These are phyloP conservation scores for Epichloe uncinata DNA, from an alignment of 2,329 filamentous ascomycete genomes.

Conservation along the genomic window DNA sequence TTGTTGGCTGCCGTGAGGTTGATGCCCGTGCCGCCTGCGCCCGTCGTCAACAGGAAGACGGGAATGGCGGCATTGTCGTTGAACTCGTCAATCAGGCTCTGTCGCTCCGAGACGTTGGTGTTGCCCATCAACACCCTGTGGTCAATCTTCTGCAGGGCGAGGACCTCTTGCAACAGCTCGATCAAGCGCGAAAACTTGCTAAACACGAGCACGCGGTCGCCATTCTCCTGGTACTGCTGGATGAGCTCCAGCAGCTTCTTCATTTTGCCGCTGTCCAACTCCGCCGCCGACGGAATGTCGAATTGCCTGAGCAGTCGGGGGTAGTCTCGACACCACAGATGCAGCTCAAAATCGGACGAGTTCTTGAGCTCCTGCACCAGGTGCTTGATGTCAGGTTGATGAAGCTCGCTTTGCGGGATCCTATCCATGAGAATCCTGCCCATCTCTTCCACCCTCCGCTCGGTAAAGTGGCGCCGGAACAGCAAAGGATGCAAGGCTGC, in stretches of 20 bases:
- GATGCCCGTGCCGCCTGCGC: slow-evolving; percentile 91
- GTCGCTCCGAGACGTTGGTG: slow-evolving; percentile 70
- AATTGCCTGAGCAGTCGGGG: slow-evolving; percentile 34
- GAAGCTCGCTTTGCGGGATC: slow-evolving; percentile 41
- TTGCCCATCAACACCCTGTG: slow-evolving; percentile 80
- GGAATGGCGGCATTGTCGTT: slow-evolving; percentile 62
- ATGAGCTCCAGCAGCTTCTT: slow-evolving; percentile 65
- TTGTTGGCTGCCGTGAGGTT: slow-evolving; percentile 94
- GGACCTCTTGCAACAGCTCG: slow-evolving; percentile 74
- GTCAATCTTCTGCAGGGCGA: slow-evolving; percentile 57
- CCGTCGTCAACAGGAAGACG: slow-evolving; percentile 86
- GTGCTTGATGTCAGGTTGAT: slow-evolving; percentile 37
- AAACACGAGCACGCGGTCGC: slow-evolving; percentile 81
- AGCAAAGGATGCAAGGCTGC: slow-evolving; percentile 85
- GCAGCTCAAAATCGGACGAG: slow-evolving; percentile 52
- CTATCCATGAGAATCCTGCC: slow-evolving; percentile 61
- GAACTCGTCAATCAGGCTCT: slow-evolving; percentile 81
- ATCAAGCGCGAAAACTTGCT: slow-evolving; percentile 87
- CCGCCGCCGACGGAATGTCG: slow-evolving; percentile 39
- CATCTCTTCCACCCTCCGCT: slow-evolving; percentile 65
- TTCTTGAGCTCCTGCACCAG: slow-evolving; percentile 42
- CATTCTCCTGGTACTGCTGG: slow-evolving; percentile 57
- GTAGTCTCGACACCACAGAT: slow-evolving; percentile 51
- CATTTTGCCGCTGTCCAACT: slow-evolving; percentile 69
- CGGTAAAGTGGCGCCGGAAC: slow-evolving; percentile 67